Evolutionary conservation across 768 basidiomycete species (phyloP), one percentile per base, ranked within the genome.

Genomic region (Wakefieldia striispora): DNA sequence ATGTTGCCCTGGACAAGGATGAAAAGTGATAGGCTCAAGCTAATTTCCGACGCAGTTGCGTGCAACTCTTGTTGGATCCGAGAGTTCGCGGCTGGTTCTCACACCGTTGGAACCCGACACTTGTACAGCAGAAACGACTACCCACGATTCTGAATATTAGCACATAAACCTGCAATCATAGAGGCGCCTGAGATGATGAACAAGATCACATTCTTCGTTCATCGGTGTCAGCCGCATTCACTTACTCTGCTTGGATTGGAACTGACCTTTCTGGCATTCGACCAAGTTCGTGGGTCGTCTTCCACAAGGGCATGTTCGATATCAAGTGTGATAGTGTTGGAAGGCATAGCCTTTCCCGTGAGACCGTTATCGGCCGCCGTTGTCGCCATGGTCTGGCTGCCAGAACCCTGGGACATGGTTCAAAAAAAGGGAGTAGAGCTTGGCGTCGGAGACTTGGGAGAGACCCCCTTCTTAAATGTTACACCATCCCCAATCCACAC

Each of bases 1-100:
- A 81, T 60, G 12, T 71, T 62, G 1, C 90, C 90, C 65, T 91
- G 91, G 3, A 84, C 54, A 3, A 86, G 70, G 45, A 91, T 86
- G 65, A 83, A 91, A 12, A 89, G 51, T 0, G 88, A 85, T 17
- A 91, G 66, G 50, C 78, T 84, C 62, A 81, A 71, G 42, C 86
- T 84, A 50, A 93, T 84, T 47, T 86, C 73, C 1, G 75, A 69
- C 29, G 76, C 70, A 0, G 80, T 80, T 3, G 88, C 82, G 31
- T 78, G 76, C 19, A 93, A 71, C 11, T 87, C 74, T 4, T 63
- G 58, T 57, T 87, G 75, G 66, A 90, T 84, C 47, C 82, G 70
- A 17, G 78, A 67, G 24, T 88, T 84, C 6, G 86, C 82, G 24
- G 88, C 88, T 91, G 48, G 7, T 10, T 4, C 31, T 23, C 3